Conservation (phyloP, 257 asterid genomes). For the Pogostemon cablin region DNA sequence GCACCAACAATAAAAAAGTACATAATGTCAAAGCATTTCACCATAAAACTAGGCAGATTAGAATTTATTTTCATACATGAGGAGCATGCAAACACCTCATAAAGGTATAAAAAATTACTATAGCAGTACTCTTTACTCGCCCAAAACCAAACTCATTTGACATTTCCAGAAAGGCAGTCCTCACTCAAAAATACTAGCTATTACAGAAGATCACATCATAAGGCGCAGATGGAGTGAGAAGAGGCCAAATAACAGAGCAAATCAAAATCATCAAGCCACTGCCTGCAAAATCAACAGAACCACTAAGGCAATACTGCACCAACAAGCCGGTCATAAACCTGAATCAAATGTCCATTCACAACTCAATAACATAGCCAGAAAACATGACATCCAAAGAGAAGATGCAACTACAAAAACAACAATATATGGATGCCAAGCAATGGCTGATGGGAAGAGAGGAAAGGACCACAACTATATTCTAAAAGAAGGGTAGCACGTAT, state of each 20-base stretch:
- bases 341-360: conserved; percentile 67
- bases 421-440: conserved; percentile 14
- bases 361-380: conserved; percentile 45
- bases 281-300: conserved; percentile 71
- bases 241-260: conserved; percentile 69
- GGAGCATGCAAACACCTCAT: conserved; percentile 30
- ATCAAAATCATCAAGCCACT: conserved; percentile 72
- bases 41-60: conserved; percentile 29
- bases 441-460: neutral
- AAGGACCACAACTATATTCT: neutral
- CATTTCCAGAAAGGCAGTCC: conserved; percentile 31
- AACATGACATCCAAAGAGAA: conserved; percentile 36
- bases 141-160: conserved; percentile 19
- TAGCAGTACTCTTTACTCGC: conserved; percentile 26
- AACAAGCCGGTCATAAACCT: conserved; percentile 69
- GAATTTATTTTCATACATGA: conserved; percentile 32
- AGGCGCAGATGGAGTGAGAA: conserved; percentile 56
- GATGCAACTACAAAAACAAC: conserved; percentile 6
- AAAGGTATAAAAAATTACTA: conserved; percentile 30
- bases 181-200: conserved; percentile 42
- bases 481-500: conserved; percentile 1
- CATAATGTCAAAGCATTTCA: conserved; percentile 17
- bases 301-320: conserved; percentile 68
- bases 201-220: conserved; percentile 48
- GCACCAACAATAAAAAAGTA: conserved; percentile 26